Percentiles rank a stretch among this genome's conserved stretches.
Evolutionary conservation across 306 rosid species (phyloP).

Genomic region (Senna tora): DNA sequence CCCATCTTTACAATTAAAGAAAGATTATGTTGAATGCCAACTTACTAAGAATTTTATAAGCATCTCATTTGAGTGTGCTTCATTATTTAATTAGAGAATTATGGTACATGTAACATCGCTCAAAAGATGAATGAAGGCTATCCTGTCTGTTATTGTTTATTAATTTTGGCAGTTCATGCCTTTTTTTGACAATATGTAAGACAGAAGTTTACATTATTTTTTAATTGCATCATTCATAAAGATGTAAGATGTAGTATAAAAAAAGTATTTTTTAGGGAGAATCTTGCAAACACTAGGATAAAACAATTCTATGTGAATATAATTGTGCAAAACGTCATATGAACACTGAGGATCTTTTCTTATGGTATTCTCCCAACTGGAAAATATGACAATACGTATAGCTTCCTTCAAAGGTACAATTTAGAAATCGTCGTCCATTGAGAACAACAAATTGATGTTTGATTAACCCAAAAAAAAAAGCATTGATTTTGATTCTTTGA

Average conservation of each 20-base stretch:
- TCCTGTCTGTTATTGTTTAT: not conserved
- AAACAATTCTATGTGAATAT: too few species aligned
- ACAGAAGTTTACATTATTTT: not conserved
- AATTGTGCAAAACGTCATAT: not conserved
- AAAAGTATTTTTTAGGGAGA: too few species aligned
- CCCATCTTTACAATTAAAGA: too few species aligned
- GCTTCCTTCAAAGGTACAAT: not conserved
- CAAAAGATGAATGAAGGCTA: not conserved
- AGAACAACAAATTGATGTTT: not conserved
- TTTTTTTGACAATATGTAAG: not conserved
- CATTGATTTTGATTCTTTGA: too few species aligned
- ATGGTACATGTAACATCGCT: not conserved
- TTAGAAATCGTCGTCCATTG: not conserved
- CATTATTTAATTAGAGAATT: not conserved
- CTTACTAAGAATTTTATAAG: not conserved
- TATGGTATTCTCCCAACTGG: not conserved
- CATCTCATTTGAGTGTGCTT: not conserved
- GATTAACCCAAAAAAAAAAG: not conserved
- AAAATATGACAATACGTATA: not conserved
- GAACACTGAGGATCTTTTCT: not conserved
- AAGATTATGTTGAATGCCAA: not conserved
- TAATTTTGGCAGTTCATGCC: slow-evolving; percentile 3
- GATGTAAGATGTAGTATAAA: not conserved
- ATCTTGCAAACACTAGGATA: too few species aligned
- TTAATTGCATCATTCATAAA: not conserved